Evolutionary conservation across 805 yeast species (phyloP), one percentile per base, ranked within the genome.

Genomic region (Metschnikowia koreensis): DNA sequence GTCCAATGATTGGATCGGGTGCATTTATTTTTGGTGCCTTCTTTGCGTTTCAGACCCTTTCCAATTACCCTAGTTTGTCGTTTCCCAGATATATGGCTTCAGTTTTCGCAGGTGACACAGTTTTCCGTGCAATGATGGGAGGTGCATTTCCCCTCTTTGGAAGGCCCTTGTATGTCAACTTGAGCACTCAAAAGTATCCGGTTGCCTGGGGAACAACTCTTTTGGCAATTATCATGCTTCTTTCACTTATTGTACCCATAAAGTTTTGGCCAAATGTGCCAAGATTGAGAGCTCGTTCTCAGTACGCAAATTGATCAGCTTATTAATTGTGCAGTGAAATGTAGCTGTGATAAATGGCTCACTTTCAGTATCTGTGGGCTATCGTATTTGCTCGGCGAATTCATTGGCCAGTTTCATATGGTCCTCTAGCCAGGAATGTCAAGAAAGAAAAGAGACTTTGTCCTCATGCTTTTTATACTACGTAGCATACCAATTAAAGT

Each of bases 141-240:
- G 81, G 82, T 54, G 80, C 77, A 2, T 83, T 83, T 71, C 87
- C 88, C 39, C 71, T 87, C 47, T 85, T 87, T 65, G 86, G 87
- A 6, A 62, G 73, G 38, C 79, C 81, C 34, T 75, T 87, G 81
- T 87, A 77, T 62, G 67, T 71, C 49, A 77, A 80, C 58, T 67
- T 81, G 50, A 77, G 76, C 8, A 74, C 76, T 44, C 66, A 66
- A 1, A 74, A 71, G 39, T 83, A 69, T 60, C 86, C 87, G 1
- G 81, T 80, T n/a, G 86, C 74, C 2, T 83, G 85, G 85, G 87
- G 85, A 1, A 67, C 79, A 2, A 71, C 80, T 6, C 54, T 81
- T 10, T 58, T 61, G 46, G 55, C 47, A 1, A 43, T 51, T 6
- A 15, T 41, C n/a, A 2, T 46, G 12, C 10, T 45, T 10, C 38